phyloP scores from a whole-genome alignment of 371 early-diverging fungal genomes.

The Gilbertella persicaria region DNA sequence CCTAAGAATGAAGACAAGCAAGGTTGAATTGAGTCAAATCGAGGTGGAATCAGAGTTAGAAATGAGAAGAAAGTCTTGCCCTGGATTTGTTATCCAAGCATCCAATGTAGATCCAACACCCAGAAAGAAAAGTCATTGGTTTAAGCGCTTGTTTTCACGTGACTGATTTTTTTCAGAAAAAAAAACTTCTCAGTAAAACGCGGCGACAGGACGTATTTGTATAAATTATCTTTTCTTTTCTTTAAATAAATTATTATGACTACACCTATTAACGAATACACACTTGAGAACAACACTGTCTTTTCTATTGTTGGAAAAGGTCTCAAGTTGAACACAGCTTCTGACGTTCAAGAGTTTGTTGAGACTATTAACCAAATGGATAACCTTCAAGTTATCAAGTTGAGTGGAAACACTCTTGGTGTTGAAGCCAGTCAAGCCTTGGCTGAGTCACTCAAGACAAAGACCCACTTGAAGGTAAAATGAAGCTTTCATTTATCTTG shows the following conservation, averaged over 20 bases:
- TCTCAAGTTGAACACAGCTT: constrained; percentile 83
- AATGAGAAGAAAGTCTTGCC: neutral
- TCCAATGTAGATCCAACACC: neutral
- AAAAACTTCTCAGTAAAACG: neutral
- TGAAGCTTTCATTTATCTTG: neutral
- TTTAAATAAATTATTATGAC: constrained; percentile 21
- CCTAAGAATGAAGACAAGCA: neutral
- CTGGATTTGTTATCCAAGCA: neutral
- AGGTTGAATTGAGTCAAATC: neutral
- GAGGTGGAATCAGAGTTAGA: neutral
- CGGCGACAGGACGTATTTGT: neutral
- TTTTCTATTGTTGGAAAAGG: constrained; percentile 69
- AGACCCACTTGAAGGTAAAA: constrained; percentile 73
- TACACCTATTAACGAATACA: constrained; percentile 43
- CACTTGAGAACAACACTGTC: constrained; percentile 46
- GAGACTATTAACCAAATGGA: constrained; percentile 67
- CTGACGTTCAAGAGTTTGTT: constrained; percentile 77
- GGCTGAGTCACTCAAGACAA: constrained; percentile 72
- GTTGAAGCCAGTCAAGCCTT: constrained; percentile 89
- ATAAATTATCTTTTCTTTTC: constrained; percentile 3
- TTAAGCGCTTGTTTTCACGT: neutral
- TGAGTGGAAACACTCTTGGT: constrained; percentile 94
- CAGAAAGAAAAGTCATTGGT: neutral
- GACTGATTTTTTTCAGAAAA: neutral
- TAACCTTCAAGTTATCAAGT: constrained; percentile 71